Evolutionary conservation across 305 asterid species (phyloP), one percentile per base, ranked within the genome.

Genomic region (Galium porrigens): DNA sequence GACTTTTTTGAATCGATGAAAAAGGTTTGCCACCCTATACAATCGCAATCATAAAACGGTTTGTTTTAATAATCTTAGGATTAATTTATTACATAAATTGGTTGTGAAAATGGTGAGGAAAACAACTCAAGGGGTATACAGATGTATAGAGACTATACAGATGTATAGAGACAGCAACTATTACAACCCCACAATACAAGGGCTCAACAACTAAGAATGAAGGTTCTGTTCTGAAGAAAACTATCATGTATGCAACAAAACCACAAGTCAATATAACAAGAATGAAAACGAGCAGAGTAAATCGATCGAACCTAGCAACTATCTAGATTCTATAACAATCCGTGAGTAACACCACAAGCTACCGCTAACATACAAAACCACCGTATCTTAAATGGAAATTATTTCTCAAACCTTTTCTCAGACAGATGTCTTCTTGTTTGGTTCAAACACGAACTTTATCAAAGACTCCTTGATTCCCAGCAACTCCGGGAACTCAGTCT

Each of bases 401-500:
- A 70, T 37, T 61, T 49, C 64, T 68, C 63, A 59, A 7, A 53
- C 58, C 32, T 53, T 9, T 49, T 49, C 74, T 66, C 73, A 77
- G n/a, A 77, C 86, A 54, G 77, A 49, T 58, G 84, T 84, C 76
- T 83, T 90, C 69, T 77, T 79, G 84, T 90, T 90, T 60, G 97
- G 95, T 68, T 79, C 94, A 53, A 85, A 90, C 27, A 87, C 97
- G 54, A 74, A 58, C 82, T 85, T 90, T 81, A 87, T 78, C 83
- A 90, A 68, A 0, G 97, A 90, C 41, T 90, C 95, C 83, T 90
- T 87, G 74, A 90, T 87, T 12, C 92, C 54, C 15, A 87, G 76
- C 84, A 90, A 69, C 72, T 85, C 90, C 6, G 95, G 95, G 63
- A 90, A 90, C 76, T 90, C 97, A 0, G 78, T 74, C 86, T 86